A percentile compares a stretch with the other conserved stretches of the same genome.
phyloP scores from a whole-genome alignment of 2,329 filamentous ascomycete genomes.

The Penicillium sp. region DNA sequence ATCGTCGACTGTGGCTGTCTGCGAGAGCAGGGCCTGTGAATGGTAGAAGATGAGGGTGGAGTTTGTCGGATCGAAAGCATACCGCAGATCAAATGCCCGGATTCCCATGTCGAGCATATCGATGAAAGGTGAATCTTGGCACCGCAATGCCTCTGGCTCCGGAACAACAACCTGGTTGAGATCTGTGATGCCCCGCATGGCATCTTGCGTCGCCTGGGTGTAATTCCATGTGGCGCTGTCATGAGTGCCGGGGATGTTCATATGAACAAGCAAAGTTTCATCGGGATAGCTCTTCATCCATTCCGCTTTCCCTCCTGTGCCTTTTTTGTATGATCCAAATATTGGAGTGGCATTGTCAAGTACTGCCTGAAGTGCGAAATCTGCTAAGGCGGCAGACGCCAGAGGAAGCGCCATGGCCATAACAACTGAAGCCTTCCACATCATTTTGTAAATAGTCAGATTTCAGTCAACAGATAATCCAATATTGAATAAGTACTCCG shows the following conservation, averaged over 20 bases:
- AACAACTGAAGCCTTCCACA: background rate
- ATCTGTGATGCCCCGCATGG: constrained; percentile 42
- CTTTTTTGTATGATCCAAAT: constrained; percentile 40
- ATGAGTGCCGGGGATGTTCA: constrained; percentile 54
- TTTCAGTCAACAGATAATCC: background rate
- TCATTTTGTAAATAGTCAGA: background rate
- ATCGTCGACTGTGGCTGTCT: constrained; percentile 46
- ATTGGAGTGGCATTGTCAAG: constrained; percentile 46
- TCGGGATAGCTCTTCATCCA: constrained; percentile 53
- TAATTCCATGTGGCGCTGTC: constrained; percentile 57
- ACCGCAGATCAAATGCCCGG: constrained; percentile 54
- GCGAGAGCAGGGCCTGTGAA: constrained; percentile 46
- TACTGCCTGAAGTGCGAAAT: constrained; percentile 45
- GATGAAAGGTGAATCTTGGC: constrained; percentile 43
- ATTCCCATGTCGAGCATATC: constrained; percentile 49
- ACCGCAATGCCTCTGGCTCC: constrained; percentile 41
- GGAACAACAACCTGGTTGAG: constrained; percentile 37
- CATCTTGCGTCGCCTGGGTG: constrained; percentile 43
- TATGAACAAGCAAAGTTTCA: constrained; percentile 44
- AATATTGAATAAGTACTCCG: no score
- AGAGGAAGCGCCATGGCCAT: background rate
- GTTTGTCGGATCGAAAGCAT: constrained; percentile 50
- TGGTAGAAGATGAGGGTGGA: constrained; percentile 53
- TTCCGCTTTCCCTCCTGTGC: constrained; percentile 27
- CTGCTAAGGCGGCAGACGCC: constrained; percentile 25